Evolutionary conservation across 1,284 basidiomycete genomes (phyloP), one percentile per base, ranked within the genome.

Genomic region (Chondrostereum purpureum): DNA sequence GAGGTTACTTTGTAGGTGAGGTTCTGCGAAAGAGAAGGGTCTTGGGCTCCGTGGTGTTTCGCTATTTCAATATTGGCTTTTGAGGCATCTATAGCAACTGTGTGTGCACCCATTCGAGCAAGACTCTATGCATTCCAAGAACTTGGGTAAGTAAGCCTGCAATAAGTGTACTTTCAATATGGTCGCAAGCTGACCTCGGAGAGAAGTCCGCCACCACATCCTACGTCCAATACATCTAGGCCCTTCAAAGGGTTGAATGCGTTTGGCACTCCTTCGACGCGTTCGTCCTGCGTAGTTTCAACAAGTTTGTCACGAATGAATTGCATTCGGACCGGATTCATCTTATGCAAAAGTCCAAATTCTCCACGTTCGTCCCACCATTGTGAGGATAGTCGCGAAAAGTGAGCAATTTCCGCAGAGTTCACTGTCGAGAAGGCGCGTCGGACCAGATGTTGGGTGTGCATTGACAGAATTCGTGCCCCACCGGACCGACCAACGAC

Each of bases 351-450:
- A 31, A 95, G 70, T 2, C 73, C 77, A 58, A 97, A 96, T 63
- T 98, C 94, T 54, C 95, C 94, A 21, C 74, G 74, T 59, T 96
- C 91, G 63, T 97, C 84, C 96, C 96, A 99, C 96, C 96, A 99
- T 58, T 88, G 76, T 18, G 88, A 83, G 0, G 92, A 92, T 1
- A 99, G 80, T 24, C 78, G 77, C 3, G 93, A 93, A 64, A 99
- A 99, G 63, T 94, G 92, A 0, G 87, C 83, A 43, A 99, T 88
- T 64, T 98, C 94, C 44, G 75, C 75, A 1, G 73, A 59, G 59
- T 94, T 94, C 56, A 92, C 75, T n/a, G 69, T 59, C 13, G 61
- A 60, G 6, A 45, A 49, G 5, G 39, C 39, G 21, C 39, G 39
- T 31, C 27, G 27, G 27, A 31, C 27, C 8, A 31, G 27, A 31